These are phyloP conservation scores for Capsella rubella DNA, from an alignment of 441 rosid genomes.

Conservation along the genomic window DNA sequence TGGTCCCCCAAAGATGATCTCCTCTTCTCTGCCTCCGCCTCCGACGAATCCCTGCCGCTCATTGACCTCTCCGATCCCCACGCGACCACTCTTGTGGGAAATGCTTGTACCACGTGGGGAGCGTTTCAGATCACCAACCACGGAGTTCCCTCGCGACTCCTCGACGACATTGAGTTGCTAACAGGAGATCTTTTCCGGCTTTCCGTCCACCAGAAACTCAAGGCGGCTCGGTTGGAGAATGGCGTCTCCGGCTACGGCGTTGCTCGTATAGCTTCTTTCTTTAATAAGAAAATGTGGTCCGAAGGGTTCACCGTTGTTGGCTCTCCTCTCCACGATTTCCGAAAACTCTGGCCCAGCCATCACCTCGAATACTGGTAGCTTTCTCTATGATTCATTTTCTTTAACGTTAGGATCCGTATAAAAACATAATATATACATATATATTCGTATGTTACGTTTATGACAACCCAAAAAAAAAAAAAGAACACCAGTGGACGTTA, in stretches of 20 bases:
- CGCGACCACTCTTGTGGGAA: conserved; percentile 57
- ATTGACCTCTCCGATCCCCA: conserved; percentile 68
- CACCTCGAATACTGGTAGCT: conserved; percentile 54
- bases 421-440: too few relatives aligned
- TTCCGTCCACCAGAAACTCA: conserved; percentile 68
- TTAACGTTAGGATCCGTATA: too few relatives aligned
- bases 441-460: not conserved
- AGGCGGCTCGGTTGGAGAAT: conserved; percentile 68
- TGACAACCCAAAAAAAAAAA: not conserved
- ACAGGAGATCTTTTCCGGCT: conserved; percentile 62
- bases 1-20: conserved; percentile 62
- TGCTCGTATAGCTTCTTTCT: conserved; percentile 75
- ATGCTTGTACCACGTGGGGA: conserved; percentile 86
- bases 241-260: conserved; percentile 85
- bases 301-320: conserved; percentile 91
- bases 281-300: conserved; percentile 91
- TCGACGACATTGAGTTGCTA: conserved; percentile 52
- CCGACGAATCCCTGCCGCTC: conserved; percentile 53
- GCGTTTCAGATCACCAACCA: conserved; percentile 80
- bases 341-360: conserved; percentile 80
- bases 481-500: conserved; percentile 29
- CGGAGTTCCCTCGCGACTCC: conserved; percentile 59
- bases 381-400: not conserved
- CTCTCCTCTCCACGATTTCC: conserved; percentile 75
- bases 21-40: conserved; percentile 32